phyloP scores from a whole-genome alignment of 1,139 yeast genomes.

The Saccharomycopsis hybrid region DNA sequence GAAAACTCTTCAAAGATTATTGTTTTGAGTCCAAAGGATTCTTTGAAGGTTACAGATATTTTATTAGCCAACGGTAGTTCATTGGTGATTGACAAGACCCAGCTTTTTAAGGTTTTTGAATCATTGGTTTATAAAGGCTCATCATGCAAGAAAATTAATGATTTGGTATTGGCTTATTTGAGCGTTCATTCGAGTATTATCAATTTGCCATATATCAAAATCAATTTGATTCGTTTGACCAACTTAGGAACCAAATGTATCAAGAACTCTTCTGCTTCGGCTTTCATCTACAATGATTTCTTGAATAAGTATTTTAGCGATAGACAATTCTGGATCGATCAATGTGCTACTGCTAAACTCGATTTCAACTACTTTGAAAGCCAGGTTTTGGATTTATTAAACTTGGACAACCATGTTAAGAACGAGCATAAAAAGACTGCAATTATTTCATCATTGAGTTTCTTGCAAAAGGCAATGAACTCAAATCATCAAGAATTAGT shows the following conservation, averaged over 20 bases:
- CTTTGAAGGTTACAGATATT: constrained; percentile 40
- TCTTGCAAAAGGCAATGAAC: constrained; percentile 49
- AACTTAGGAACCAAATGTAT: constrained; percentile 29
- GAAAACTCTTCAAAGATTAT: constrained; percentile 39
- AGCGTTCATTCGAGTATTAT: constrained; percentile 42
- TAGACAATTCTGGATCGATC: constrained; percentile 40
- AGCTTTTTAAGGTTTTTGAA: constrained; percentile 33
- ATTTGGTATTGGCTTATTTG: constrained; percentile 40
- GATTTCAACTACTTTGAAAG: constrained; percentile 48
- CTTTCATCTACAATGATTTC: constrained; percentile 33
- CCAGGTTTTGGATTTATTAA: constrained; percentile 36
- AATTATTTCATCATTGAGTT: constrained; percentile 25
- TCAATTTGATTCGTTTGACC: constrained; percentile 34
- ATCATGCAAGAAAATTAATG: constrained; percentile 37
- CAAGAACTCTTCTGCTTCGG: constrained; percentile 32
- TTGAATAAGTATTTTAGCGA: constrained; percentile 35
- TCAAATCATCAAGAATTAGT: constrained; percentile 46
- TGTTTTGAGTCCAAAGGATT: constrained; percentile 62
- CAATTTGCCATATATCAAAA: constrained; percentile 40
- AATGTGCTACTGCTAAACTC: constrained; percentile 43
- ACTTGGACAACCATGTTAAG: constrained; percentile 5
- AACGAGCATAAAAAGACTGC: constrained; percentile 9
- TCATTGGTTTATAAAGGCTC: constrained; percentile 6
- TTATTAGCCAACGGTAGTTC: constrained; percentile 36
- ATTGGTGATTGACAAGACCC: constrained; percentile 40